Evolutionary conservation across 257 asterid genomes (phyloP), one percentile per base, ranked within the genome.

Genomic region (Anisodus acutangulus): DNA sequence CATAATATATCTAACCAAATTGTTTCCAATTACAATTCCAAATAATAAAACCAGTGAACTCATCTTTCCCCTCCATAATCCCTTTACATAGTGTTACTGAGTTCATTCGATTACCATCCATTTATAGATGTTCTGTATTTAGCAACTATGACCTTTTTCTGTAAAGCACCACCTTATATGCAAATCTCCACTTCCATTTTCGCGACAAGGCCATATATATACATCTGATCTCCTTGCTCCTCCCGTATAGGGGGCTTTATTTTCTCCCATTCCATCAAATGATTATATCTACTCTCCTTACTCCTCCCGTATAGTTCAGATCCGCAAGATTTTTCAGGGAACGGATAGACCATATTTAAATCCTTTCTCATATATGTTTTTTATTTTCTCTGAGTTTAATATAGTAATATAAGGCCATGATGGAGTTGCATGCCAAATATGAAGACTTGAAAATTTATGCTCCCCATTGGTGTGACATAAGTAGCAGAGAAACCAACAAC

Each of bases 181-280:
- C 16, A 2, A 9, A 70, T 45, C 79, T 37, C 37, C 78, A 39
- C 39, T 17, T 43, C 5, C 57, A 43, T 17, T 70, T 70, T 70
- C 16, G 5, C 6, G 16, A 4, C 9, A 17, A 70, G 79, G 16
- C 9, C 79, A 70, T 59, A n/a, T n/a, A 1, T 59, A 8, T 43
- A 70, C 57, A 43, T 43, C 17, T 43, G 31, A 43, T 70, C 57
- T 43, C 37, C 57, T 17, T 43, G 17, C 4, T 43, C 55, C 55
- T 70, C 35, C 57, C 10, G 8, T 41, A 35, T 9, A 9, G 8
- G 37, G 53, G 16, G 8, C 15, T 70, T 3, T 70, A n/a, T 70
- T 70, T 70, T 70, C 57, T 70, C 79, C 79, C 41, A 4, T 9
- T 63, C 55, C 37, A 17, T 70, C 79, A 70, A 37, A 70, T 43